Evolutionary conservation across 1,284 basidiomycete species (phyloP).

Genomic region (Cystobasidium slooffiae): DNA sequence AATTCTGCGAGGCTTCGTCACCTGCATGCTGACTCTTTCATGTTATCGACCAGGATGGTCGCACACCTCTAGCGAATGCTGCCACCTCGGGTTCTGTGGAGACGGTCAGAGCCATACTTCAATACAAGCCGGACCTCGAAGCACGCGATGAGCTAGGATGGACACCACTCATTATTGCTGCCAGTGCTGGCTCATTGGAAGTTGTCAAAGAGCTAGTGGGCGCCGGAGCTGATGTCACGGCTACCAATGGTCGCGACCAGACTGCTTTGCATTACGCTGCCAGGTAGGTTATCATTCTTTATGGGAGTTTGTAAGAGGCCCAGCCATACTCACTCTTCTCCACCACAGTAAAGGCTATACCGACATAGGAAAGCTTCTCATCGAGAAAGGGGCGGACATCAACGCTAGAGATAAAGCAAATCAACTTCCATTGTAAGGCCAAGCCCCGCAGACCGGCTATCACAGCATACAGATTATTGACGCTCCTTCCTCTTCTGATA

Average conservation of each 20-base stretch:
- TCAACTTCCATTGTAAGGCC: conserved; percentile 78
- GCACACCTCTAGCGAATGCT: conserved; percentile 88
- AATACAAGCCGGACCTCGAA: conserved; percentile 71
- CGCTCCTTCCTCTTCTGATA: conserved; percentile 54
- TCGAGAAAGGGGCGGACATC: conserved; percentile 84
- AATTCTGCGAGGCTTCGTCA: too few species aligned
- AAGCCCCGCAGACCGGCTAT: neutral
- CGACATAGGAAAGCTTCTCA: conserved; percentile 83
- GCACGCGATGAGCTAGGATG: conserved; percentile 75
- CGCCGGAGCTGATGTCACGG: conserved; percentile 80
- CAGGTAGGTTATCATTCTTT: conserved; percentile 59
- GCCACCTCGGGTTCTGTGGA: conserved; percentile 72
- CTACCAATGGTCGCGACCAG: conserved; percentile 80
- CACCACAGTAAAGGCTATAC: conserved; percentile 20
- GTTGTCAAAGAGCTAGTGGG: conserved; percentile 79
- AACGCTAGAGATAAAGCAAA: conserved; percentile 88
- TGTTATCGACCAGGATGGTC: conserved; percentile 68
- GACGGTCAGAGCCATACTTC: conserved; percentile 73
- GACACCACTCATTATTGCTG: conserved; percentile 86
- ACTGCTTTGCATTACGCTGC: conserved; percentile 67
- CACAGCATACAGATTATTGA: neutral
- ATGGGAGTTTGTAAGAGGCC: neutral
- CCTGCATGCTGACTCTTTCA: neutral
- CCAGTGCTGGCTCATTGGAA: conserved; percentile 77
- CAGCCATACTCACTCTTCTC: neutral